phyloP scores from a whole-genome alignment of 2,329 filamentous ascomycete genomes.

The Penicillium frequentans region DNA sequence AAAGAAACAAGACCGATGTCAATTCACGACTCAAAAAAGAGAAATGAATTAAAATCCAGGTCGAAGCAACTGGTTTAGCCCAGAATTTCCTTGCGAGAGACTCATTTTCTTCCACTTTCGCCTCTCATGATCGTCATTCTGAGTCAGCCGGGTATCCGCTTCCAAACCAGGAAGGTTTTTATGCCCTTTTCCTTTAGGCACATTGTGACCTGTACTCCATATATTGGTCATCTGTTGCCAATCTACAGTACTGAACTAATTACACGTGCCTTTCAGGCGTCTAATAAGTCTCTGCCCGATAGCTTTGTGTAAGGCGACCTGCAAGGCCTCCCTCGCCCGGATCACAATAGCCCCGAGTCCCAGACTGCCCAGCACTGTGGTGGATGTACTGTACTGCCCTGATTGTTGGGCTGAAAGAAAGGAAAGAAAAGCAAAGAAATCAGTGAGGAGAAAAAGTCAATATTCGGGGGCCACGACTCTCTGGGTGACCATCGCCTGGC shows the following conservation, averaged over 20 bases:
- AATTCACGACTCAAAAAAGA: neutral
- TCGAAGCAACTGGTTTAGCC: neutral
- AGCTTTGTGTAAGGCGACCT: neutral
- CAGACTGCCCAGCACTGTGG: neutral
- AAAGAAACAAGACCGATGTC: neutral
- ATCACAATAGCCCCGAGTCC: neutral
- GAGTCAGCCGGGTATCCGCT: constrained; percentile 14
- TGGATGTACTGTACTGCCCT: neutral
- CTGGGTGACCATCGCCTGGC: neutral
- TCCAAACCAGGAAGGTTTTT: neutral
- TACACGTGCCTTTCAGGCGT: neutral
- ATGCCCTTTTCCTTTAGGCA: neutral
- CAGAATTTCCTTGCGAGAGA: neutral
- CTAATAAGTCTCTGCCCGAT: neutral
- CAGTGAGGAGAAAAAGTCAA: neutral
- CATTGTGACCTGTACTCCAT: neutral
- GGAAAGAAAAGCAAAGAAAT: neutral
- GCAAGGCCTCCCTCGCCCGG: neutral
- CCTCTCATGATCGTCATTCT: constrained; percentile 17
- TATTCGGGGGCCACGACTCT: neutral
- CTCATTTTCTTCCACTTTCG: constrained; percentile 1
- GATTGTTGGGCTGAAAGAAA: neutral
- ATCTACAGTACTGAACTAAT: neutral
- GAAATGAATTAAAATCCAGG: neutral
- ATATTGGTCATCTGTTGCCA: neutral